Percentiles rank a stretch among this genome's conserved stretches.
Conservation (phyloP, 345 rosid genomes). For the Populus tremula region DNA sequence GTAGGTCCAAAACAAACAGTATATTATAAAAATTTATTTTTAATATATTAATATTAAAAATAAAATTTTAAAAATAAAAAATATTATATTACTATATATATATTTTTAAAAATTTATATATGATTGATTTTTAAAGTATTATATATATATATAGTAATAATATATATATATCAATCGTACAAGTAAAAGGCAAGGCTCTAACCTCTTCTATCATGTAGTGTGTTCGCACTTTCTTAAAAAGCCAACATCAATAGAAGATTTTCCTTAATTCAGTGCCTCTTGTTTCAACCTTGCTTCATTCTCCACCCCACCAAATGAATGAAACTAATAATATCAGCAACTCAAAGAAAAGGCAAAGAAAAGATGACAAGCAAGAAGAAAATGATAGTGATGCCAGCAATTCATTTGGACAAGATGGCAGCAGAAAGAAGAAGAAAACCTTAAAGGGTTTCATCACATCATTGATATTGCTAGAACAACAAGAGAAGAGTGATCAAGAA, state of each 20-base stretch:
- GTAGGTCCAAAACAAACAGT: no score
- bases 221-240: conserved; percentile 6
- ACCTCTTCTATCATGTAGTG: neutral
- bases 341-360: conserved; percentile 14
- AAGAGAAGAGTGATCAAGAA: conserved; percentile 48
- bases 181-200: neutral
- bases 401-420: conserved; percentile 8
- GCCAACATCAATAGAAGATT: neutral
- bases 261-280: neutral
- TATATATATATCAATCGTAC: neutral
- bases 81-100: no score
- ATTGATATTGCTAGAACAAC: conserved; percentile 46
- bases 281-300: conserved; percentile 4
- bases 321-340: conserved; percentile 6
- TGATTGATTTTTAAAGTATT: no score
- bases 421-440: conserved; percentile 17
- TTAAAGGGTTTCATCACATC: conserved; percentile 32
- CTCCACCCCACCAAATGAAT: conserved; percentile 15
- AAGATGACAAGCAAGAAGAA: neutral
- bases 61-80: no score
- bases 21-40: no score
- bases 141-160: no score
- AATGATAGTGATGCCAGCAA: neutral
- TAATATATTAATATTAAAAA: no score
- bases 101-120: no score